A percentile compares a stretch with the other conserved stretches of the same genome.
Evolutionary conservation across 139 green algal genomes (phyloP).

Genomic region (Gonium pectorale): DNA sequence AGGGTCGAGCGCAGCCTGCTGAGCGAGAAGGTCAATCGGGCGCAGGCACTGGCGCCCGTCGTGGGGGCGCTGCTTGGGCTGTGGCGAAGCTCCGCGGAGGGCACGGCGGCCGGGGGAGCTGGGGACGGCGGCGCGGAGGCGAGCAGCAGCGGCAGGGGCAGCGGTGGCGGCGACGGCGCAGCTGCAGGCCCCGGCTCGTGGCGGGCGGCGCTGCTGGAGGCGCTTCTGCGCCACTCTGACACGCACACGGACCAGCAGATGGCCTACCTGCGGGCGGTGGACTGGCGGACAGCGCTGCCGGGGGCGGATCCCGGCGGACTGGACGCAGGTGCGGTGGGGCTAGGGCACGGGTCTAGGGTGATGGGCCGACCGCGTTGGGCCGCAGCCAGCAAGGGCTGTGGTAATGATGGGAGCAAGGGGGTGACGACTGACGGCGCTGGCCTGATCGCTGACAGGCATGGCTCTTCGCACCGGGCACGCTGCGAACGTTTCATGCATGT

Average conservation of each 20-base stretch:
- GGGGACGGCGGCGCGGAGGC: slow-evolving; percentile 8
- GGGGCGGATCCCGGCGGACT: neutral
- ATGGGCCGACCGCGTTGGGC: neutral
- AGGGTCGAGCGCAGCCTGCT: slow-evolving; percentile 28
- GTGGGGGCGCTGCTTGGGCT: slow-evolving; percentile 70
- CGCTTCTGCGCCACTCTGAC: slow-evolving; percentile 28
- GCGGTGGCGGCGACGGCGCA: neutral
- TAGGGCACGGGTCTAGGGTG: neutral
- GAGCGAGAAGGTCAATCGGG: slow-evolving; percentile 53
- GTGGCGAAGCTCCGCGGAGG: neutral
- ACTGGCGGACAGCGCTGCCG: slow-evolving; percentile 48
- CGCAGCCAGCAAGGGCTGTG: too few relatives aligned
- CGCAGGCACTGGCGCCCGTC: slow-evolving; percentile 67
- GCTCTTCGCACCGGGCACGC: too few relatives aligned
- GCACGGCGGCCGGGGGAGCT: neutral
- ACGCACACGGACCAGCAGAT: slow-evolving; percentile 24
- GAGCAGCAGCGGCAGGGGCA: slow-evolving; percentile 2
- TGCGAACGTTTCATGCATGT: too few relatives aligned
- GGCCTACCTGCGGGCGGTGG: slow-evolving; percentile 30
- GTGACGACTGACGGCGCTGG: too few relatives aligned
- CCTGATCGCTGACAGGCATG: too few relatives aligned
- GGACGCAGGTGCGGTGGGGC: slow-evolving; percentile 33
- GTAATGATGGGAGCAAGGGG: too few relatives aligned
- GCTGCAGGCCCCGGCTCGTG: neutral
- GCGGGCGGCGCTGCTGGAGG: slow-evolving; percentile 31